phyloP scores from a whole-genome alignment of 2,329 filamentous ascomycete genomes.

The Penicillium glabrum region DNA sequence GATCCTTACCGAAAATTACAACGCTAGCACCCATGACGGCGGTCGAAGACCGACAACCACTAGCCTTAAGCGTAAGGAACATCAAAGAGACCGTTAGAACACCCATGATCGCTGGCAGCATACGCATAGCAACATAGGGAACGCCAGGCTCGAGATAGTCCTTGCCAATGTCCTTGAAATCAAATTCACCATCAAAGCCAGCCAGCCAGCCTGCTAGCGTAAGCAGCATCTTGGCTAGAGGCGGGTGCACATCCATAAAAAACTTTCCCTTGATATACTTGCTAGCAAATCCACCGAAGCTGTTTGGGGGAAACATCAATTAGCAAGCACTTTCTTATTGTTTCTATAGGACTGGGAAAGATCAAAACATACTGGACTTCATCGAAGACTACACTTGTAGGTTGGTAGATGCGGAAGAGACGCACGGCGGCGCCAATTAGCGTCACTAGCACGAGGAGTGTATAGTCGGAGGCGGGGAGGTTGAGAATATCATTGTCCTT shows the following conservation, averaged over 20 bases:
- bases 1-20: conserved; percentile 77
- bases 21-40: conserved; percentile 79
- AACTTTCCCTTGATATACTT: conserved; percentile 99
- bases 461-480: conserved; percentile 80
- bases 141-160: conserved; percentile 94
- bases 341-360: background rate
- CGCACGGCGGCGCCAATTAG: conserved; percentile 75
- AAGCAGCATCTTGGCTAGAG: conserved; percentile 93
- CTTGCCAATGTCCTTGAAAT: conserved; percentile 99
- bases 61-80: conserved; percentile 90
- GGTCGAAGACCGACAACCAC: conserved; percentile 83
- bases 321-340: background rate
- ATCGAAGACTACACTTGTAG: conserved; percentile 95
- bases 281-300: conserved; percentile 95
- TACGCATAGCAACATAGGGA: conserved; percentile 95
- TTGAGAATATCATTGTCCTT: conserved; percentile 89
- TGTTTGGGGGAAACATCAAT: conserved; percentile 37
- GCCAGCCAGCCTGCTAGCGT: conserved; percentile 92
- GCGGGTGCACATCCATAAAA: conserved; percentile 99
- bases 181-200: conserved; percentile 92
- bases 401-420: conserved; percentile 93
- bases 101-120: conserved; percentile 87
- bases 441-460: conserved; percentile 71
- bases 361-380: conserved; percentile 83
- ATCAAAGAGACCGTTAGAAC: conserved; percentile 86